A percentile compares a stretch with the other conserved stretches of the same genome.
Conservation (phyloP, 306 rosid species). For the Prunus mume region DNA sequence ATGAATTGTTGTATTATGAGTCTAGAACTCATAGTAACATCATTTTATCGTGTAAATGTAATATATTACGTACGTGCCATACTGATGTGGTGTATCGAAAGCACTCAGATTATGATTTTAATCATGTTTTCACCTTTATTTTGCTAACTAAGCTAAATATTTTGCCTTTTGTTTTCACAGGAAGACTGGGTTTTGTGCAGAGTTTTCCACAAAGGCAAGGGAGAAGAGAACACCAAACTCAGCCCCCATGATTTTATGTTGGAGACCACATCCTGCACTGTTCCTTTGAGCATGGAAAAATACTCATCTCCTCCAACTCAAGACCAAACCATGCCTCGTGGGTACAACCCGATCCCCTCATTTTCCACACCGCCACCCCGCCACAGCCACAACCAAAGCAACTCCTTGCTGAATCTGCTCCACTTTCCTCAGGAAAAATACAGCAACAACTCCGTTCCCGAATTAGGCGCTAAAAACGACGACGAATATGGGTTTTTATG, state of each 20-base stretch:
- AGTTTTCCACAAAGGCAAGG: slow-evolving; percentile 78
- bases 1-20: not conserved
- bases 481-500: slow-evolving; percentile 70
- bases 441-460: slow-evolving; percentile 28
- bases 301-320: slow-evolving; percentile 37
- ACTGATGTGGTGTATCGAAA: no score
- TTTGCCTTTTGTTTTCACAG: slow-evolving; percentile 39
- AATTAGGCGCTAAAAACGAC: slow-evolving; percentile 44
- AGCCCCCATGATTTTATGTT: slow-evolving; percentile 38
- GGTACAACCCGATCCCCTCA: slow-evolving; percentile 39
- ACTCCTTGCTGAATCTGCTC: slow-evolving; percentile 55
- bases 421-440: slow-evolving; percentile 45
- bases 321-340: slow-evolving; percentile 39
- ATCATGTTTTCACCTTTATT: not conserved
- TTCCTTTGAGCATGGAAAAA: slow-evolving; percentile 28
- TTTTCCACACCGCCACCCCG: slow-evolving; percentile 47
- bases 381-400: slow-evolving; percentile 26
- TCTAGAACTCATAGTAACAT: not conserved
- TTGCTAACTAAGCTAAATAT: slow-evolving; percentile 17
- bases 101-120: no score
- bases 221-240: slow-evolving; percentile 50
- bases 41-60: not conserved
- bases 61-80: no score
- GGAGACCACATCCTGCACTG: slow-evolving; percentile 26
- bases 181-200: slow-evolving; percentile 99